Evolutionary conservation across 495 filamentous ascomycete species (phyloP).

Genomic region (Pyrenula massariospora): DNA sequence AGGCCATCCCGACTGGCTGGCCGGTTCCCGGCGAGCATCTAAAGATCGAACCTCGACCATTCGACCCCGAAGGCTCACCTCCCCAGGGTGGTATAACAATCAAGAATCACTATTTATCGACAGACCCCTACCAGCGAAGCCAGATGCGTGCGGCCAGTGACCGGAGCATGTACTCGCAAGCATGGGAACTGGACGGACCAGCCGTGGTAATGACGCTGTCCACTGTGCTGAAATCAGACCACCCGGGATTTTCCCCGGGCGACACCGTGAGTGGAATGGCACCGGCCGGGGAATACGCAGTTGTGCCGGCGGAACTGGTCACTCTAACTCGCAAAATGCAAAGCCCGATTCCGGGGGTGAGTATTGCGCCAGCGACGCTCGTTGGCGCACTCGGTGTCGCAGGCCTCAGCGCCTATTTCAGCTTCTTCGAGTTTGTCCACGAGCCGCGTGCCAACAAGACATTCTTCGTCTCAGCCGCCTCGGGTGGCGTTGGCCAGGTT

Average conservation of each 20-base stretch:
- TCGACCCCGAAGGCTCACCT: slow-evolving; percentile 52
- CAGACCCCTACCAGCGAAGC: slow-evolving; percentile 83
- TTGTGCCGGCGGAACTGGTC: no score
- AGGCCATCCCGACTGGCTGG: slow-evolving; percentile 51
- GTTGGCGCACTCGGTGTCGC: slow-evolving; percentile 85
- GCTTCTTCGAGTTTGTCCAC: slow-evolving; percentile 72
- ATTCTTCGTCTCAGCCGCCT: slow-evolving; percentile 73
- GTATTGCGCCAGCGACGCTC: no score
- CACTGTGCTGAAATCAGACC: slow-evolving; percentile 57
- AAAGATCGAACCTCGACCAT: slow-evolving; percentile 48
- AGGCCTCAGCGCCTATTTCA: slow-evolving; percentile 72
- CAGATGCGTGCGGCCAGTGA: slow-evolving; percentile 44
- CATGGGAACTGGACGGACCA: no score
- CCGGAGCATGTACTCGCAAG: no score
- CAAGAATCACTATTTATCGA: slow-evolving; percentile 67
- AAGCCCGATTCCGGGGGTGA: no score
- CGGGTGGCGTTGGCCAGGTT: slow-evolving; percentile 73
- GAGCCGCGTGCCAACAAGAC: slow-evolving; percentile 81
- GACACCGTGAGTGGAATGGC: no score
- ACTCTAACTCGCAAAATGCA: no score
- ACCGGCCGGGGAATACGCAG: no score
- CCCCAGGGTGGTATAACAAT: slow-evolving; percentile 60
- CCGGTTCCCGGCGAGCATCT: slow-evolving; percentile 67
- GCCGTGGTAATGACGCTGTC: no score
- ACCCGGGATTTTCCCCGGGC: no score